Base-by-base conservation (phyloP, 2,329 filamentous ascomycete species). In the Blastomyces parvus region DNA sequence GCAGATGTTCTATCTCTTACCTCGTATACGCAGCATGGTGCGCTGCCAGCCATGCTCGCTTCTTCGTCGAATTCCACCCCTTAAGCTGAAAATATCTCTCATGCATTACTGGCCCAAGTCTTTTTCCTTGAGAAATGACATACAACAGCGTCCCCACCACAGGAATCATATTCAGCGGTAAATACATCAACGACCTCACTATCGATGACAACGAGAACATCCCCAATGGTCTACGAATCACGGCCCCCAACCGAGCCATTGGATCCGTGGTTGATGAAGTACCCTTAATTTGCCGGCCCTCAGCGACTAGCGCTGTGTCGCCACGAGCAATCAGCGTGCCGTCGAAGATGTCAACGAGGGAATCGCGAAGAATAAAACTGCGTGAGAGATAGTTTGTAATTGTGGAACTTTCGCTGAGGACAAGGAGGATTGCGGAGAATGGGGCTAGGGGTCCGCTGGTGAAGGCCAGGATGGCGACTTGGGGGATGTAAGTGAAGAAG, bases 161-260 rank as follows among this genome's bases (percentile, higher is more conserved):
- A 0, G 93, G 93, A 61, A 97, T 91, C 73, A 96, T 91, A 78
- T 97, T 97, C 65, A 97, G 82, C 13, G 93, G 92, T 52, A 96
- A 81, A 73, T 95, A 94, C 78, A 97, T 84, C 66, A 96, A 73
- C 70, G 93, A 93, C 52, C 90, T 82, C 48, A 96, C 78, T 55
- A 96, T 76, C 8, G 87, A 86, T 69, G 76, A 76, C 1, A 82
- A 79, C 0, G 79, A 79, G 63, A 82, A 82, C 64, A 81, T 78
- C 33, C 75, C 76, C 64, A 86, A 83, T 0, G 83, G 84, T 68
- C 79, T 82, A 67, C 78, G 80, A 44, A 83, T 72, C 59, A 85
- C 70, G 69, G 83, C 84, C 36, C 85, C 86, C 36, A 87, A 70
- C 57, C 83, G 79, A 0, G 77, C 78, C 42, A 86, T 79, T 0